A percentile compares a stretch with the other conserved stretches of the same genome.
Conservation (phyloP, 257 asterid genomes). For the Primulina huaijiensis region DNA sequence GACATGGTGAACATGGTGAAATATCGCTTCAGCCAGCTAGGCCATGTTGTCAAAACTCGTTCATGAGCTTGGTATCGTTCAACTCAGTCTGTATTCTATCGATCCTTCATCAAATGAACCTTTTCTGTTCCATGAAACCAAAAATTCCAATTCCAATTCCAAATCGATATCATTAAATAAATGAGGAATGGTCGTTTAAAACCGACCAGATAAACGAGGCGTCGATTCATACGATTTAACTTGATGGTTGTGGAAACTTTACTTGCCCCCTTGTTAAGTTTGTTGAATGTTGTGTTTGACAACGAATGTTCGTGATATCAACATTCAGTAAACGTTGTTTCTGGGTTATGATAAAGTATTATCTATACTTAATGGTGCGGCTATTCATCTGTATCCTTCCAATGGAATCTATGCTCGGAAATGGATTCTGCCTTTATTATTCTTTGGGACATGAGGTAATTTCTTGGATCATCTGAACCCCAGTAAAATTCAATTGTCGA, state of each 20-base stretch:
- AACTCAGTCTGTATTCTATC: slow-evolving; percentile 19
- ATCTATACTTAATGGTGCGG: slow-evolving; percentile 16
- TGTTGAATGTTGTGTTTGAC: background rate
- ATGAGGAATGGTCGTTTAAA: background rate
- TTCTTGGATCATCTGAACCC: slow-evolving; percentile 61
- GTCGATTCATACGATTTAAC: background rate
- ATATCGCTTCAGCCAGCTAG: slow-evolving; percentile 32
- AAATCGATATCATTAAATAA: too few species aligned
- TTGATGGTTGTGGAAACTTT: background rate
- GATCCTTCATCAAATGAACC: slow-evolving; percentile 38
- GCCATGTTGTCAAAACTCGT: slow-evolving; percentile 47
- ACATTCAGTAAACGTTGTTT: too few species aligned
- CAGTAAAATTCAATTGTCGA: slow-evolving; percentile 55
- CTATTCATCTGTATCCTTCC: slow-evolving; percentile 50
- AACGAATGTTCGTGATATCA: too few species aligned
- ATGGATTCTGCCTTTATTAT: slow-evolving; percentile 42
- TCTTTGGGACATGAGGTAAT: slow-evolving; percentile 39
- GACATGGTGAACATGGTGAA: slow-evolving; percentile 38
- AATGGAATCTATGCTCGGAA: slow-evolving; percentile 43
- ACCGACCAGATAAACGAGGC: background rate
- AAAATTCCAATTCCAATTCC: background rate
- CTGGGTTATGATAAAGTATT: background rate
- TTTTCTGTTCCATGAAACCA: slow-evolving; percentile 23
- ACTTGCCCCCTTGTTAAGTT: background rate
- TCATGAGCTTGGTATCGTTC: slow-evolving; percentile 30